Evolutionary conservation across 441 rosid genomes (phyloP).

Genomic region (Croton setiger): DNA sequence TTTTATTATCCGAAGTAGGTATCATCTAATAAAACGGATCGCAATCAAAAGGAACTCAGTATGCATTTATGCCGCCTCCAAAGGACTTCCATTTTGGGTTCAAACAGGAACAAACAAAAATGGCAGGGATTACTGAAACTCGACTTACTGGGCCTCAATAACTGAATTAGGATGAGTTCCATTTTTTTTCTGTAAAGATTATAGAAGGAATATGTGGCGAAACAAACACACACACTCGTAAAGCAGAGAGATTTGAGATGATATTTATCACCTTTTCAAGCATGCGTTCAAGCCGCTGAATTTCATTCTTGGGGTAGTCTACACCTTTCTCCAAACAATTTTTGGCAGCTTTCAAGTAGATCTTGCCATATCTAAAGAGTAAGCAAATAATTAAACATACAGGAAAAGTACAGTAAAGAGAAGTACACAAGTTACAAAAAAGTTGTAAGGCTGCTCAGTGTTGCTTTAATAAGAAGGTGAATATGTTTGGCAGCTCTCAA

Average conservation of each 20-base stretch:
- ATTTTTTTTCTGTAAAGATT: too few species aligned
- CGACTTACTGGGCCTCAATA: too few species aligned
- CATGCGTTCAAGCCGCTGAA: conserved; percentile 69
- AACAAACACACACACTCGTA: background rate
- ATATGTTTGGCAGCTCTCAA: background rate
- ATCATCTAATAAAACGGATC: background rate
- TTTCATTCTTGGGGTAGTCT: conserved; percentile 70
- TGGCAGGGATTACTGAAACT: too few species aligned
- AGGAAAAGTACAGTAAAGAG: background rate
- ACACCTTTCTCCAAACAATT: conserved; percentile 66
- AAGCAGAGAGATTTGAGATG: background rate
- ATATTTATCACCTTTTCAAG: conserved; percentile 62
- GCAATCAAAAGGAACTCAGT: background rate
- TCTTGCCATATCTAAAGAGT: conserved; percentile 59
- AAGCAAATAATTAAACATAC: background rate
- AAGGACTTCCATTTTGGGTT: too few species aligned
- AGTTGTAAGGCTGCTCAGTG: background rate
- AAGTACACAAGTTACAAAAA: background rate
- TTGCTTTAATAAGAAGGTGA: background rate
- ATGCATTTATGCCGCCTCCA: too few species aligned
- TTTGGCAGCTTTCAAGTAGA: conserved; percentile 72
- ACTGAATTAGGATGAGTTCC: too few species aligned
- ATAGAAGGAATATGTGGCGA: too few species aligned
- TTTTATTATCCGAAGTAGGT: background rate
- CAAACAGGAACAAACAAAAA: too few species aligned